Base-by-base conservation (phyloP, 495 filamentous ascomycete species). In the Podospora pseudocomata region DNA sequence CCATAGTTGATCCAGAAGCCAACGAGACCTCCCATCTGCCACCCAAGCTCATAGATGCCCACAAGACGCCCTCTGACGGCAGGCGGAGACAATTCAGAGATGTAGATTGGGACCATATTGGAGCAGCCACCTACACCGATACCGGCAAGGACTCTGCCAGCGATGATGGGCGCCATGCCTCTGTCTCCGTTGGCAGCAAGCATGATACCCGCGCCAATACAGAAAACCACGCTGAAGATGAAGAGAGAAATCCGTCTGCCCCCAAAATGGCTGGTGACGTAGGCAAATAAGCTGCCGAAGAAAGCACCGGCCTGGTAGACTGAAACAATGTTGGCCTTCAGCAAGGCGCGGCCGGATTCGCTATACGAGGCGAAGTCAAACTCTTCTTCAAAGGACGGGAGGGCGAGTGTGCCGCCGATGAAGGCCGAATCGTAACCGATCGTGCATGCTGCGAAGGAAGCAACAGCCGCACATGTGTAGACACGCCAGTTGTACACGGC, bases 401-500 rank as follows among this genome's bases (percentile, higher is more conserved):
- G 78, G 18, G 88, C 85, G 23, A 90, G 81, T 1, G 88, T 91
- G 6, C 85, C 89, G 67, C 89, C 89, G 63, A 91, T 91, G 79
- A 91, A 91, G 65, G 88, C 86, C 66, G 83, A 85, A 70, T 90
- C 88, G 74, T 90, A 91, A 49, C 90, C 89, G 71, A 89, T 91
- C 86, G 87, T 90, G 68, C 87, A 88, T 69, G 89, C 86, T 69
- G 88, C 89, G 69, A 89, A 90, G 53, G 87, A 88, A 32, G 89
- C 88, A 53, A 90, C 80, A 30, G 81, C 78, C 5, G 88, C 87
- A 59, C 83, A 86, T 23, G 80, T 75, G 70, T 90, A 92, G 59
- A 92, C 84, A 53, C 88, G 81, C 89, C 89, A 92, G 80, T 92
- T 92, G 84, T 91, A 92, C 71, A 92, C 90, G 57, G 82, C 79